Base-by-base conservation (phyloP, 140 eudicot species). In the Erigeron philadelphicus region DNA sequence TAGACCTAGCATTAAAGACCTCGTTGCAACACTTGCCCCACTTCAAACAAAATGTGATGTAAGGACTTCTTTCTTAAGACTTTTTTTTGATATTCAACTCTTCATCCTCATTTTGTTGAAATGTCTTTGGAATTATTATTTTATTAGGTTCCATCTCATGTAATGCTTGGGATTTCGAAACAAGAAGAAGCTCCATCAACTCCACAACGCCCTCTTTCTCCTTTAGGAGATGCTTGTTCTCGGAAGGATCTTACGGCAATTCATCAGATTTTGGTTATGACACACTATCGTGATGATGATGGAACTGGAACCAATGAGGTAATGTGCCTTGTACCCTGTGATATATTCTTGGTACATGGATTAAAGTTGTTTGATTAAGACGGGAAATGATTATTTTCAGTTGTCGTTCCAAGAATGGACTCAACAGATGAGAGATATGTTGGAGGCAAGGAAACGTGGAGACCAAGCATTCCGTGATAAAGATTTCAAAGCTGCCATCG, bases 271-370 rank as follows among this genome's bases (percentile, higher is more conserved):
- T 68, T 90, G 79, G 84, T 90, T 41, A 84, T 58, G 71, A 75
- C 81, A 11, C 95, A 90, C 74, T 90, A 90, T 75, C 75, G 84
- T 40, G 97, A 90, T 17, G 97, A 90, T 77, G 95, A 87, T 71
- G 97, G 97, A 67, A 85, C 91, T 54, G 97, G 97, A 66, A 87
- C 91, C 70, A 87, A 87, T 74, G 97, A 90, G 97, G 97, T 87
- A 75, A 74, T 8, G 72, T 9, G 17, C 18, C 13, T 66, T 66
- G 18, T 42, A 69, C 66, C 35, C 44, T 62, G 46, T 62, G 38
- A 61, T 44, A 44, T 63, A 45, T 70, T 52, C 41, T 9, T 75
- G 6, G 59, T 69, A 68, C 60, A 15, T 13, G 10, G 61, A 55
- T 8, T 10, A 3, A 11, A 55, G 19, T 55, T 11, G 45, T 40